Evolutionary conservation across 352 stramenopile species (phyloP).

Genomic region (Phytophthora hibernalis): DNA sequence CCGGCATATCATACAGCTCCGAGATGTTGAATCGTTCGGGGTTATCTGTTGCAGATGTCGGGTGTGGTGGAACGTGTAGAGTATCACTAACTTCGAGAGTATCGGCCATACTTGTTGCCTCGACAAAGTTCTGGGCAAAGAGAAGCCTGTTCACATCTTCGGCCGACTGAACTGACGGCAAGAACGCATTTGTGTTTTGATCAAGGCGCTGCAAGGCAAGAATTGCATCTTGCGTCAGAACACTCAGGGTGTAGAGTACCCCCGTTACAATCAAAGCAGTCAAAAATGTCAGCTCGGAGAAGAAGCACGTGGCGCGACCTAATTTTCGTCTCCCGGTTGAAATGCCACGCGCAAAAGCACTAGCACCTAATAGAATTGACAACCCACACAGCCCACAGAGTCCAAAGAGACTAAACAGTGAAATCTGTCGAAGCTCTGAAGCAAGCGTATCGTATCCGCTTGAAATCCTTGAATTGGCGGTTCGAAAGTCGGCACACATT

Average conservation of each 20-base stretch:
- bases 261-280: slow-evolving; percentile 54
- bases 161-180: slow-evolving; percentile 20
- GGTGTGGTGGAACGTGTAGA: slow-evolving; percentile 65
- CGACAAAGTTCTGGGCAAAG: slow-evolving; percentile 57
- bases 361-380: slow-evolving; percentile 35
- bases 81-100: slow-evolving; percentile 67
- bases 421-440: slow-evolving; percentile 38
- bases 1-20: slow-evolving; percentile 55
- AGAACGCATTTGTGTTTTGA: slow-evolving; percentile 40
- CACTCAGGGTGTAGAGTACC: slow-evolving; percentile 53
- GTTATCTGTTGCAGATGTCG: slow-evolving; percentile 50
- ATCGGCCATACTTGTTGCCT: slow-evolving; percentile 33
- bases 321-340: slow-evolving; percentile 47
- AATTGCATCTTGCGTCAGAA: slow-evolving; percentile 65
- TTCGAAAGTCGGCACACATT: slow-evolving; percentile 31
- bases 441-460: slow-evolving; percentile 35
- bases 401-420: slow-evolving; percentile 38
- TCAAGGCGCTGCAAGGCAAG: slow-evolving; percentile 47
- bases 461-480: slow-evolving; percentile 21
- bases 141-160: slow-evolving; percentile 45
- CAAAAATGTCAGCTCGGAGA: slow-evolving; percentile 52
- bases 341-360: slow-evolving; percentile 45
- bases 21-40: slow-evolving; percentile 51
- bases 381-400: slow-evolving; percentile 44
- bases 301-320: slow-evolving; percentile 47